Conservation (phyloP, 2,329 filamentous ascomycete species). For the Fusarium sp. region DNA sequence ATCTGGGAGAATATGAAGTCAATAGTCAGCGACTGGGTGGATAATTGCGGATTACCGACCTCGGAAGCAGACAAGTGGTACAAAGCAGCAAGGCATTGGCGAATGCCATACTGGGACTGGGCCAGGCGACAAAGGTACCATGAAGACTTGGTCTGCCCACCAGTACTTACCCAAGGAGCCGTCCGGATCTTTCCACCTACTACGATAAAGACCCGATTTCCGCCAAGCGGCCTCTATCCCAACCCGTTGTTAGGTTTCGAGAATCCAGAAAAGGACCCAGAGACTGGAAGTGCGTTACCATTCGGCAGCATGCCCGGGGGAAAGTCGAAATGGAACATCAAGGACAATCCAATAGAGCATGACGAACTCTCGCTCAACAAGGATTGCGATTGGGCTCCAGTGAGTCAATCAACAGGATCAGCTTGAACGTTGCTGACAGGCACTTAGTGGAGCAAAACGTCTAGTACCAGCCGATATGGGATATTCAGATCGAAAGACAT, state of each 20-base stretch:
- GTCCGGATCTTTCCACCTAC: background rate
- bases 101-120: constrained; percentile 7
- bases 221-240: background rate
- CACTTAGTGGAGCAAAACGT: background rate
- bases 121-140: background rate
- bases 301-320: background rate
- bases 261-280: background rate
- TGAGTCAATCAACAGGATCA: background rate
- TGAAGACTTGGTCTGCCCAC: background rate
- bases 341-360: background rate
- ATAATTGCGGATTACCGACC: rapidly evolving
- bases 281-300: rapidly evolving
- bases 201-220: background rate
- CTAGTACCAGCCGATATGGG: background rate
- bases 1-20: background rate
- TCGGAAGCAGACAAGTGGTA: background rate
- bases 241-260: background rate
- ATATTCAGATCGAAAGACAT: background rate
- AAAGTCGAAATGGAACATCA: background rate
- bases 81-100: background rate
- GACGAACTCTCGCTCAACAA: rapidly evolving
- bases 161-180: background rate
- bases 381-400: background rate
- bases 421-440: background rate
- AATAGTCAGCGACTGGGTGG: background rate